Base-by-base conservation (phyloP, 2,329 filamentous ascomycete genomes). In the Ophiostoma fasciatum region DNA sequence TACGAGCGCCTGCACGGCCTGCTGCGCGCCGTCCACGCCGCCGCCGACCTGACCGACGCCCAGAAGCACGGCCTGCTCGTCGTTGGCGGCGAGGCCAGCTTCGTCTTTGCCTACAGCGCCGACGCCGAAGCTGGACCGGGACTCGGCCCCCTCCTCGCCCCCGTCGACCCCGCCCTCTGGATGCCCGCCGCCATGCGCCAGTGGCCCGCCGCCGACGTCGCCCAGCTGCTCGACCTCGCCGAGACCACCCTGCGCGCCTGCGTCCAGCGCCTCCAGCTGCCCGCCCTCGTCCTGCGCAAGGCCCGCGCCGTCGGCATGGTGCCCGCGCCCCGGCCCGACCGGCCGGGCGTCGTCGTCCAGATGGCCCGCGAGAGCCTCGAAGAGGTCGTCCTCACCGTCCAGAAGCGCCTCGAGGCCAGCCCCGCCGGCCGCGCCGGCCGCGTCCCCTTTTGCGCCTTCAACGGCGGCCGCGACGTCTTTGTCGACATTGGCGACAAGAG, bases 401-500 rank as follows among this genome's bases (percentile, higher is more conserved):
- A 96, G 57, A 88, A 92, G 54, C 85, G 84, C 33, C 68, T 98
- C 5, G 88, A 96, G 57, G 71, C 87, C 48, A 82, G 78, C 28
- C 61, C 70, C 1, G 79, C 79, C 21, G 80, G 79, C 55, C 68
- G 49, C 41, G 37, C 48, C 19, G 48, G 50, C 7, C 46, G 52
- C 18, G 62, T 98, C 22, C 90, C 90, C 0, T 98, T 96, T 52
- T 98, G 90, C 53, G 90, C 90, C 17, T 98, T 98, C 64, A 98
- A 98, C 56, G 90, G 88, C 36, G 90, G 90, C 10, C 88, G 90
- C 43, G 90, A 98, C 55, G 85, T 96, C 28, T 98, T 98, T 58
- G 87, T 98, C 36, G 90, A 98, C 55, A 94, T 98, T 51, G 90
- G 90, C 38, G 90, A 98, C 61, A 98, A 98, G 61, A 85, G 79